phyloP scores from a whole-genome alignment of 1,139 yeast species.

The Pneumocystis oryctolagi region DNA sequence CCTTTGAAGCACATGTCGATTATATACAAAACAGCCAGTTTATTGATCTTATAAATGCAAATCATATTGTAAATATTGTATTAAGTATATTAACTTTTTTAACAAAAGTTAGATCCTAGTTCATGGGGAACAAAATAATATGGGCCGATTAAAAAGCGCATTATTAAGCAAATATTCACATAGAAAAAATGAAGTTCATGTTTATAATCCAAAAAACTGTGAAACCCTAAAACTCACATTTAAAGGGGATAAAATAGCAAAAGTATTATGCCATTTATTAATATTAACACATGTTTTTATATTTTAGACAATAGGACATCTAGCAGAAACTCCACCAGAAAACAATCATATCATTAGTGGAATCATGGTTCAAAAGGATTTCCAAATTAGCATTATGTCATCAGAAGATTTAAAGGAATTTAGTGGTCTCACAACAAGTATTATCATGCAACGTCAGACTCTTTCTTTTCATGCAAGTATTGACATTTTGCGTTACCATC shows the following conservation, averaged over 20 bases:
- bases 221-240: constrained; percentile 63
- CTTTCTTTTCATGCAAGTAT: constrained; percentile 68
- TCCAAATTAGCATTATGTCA: constrained; percentile 68
- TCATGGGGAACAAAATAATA: constrained; percentile 95
- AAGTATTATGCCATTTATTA: constrained; percentile 53
- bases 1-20: constrained; percentile 98
- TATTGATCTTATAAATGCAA: constrained; percentile 75
- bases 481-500: constrained; percentile 71
- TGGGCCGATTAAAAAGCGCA: constrained; percentile 94
- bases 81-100: constrained; percentile 26
- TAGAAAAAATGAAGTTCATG: constrained; percentile 75
- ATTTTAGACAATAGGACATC: constrained; percentile 15
- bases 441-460: constrained; percentile 67
- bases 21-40: constrained; percentile 84
- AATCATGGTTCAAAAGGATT: constrained; percentile 78
- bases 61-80: constrained; percentile 27
- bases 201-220: constrained; percentile 85
- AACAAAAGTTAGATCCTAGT: constrained; percentile 33
- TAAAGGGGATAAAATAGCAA: constrained; percentile 72
- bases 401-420: constrained; percentile 79
- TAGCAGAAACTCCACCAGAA: constrained; percentile 20
- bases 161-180: constrained; percentile 70
- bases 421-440: constrained; percentile 73
- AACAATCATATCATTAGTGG: constrained; percentile 53
- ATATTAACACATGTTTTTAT: constrained; percentile 32